phyloP scores from a whole-genome alignment of 2,329 filamentous ascomycete species.

The Cytospora mali region DNA sequence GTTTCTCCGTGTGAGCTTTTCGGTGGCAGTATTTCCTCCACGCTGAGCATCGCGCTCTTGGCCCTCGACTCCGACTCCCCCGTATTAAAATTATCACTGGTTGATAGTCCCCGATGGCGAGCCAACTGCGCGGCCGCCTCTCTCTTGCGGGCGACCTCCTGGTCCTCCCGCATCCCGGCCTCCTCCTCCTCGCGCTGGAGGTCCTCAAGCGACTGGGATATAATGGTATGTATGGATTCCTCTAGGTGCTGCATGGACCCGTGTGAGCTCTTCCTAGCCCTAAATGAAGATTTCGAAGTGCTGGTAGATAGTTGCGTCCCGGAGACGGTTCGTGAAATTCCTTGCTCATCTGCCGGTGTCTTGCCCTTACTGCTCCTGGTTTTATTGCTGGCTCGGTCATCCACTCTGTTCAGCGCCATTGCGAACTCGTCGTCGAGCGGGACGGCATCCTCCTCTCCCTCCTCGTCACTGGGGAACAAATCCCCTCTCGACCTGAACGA shows the following conservation, averaged over 20 bases:
- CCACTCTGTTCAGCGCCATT: constrained; percentile 74
- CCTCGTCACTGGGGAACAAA: constrained; percentile 82
- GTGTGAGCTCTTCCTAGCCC: constrained; percentile 32
- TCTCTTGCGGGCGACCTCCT: constrained; percentile 55
- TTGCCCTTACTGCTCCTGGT: constrained; percentile 64
- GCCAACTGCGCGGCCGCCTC: constrained; percentile 56
- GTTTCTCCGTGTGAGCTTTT: constrained; percentile 27
- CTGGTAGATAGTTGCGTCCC: constrained; percentile 58
- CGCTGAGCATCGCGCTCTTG: constrained; percentile 36
- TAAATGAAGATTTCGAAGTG: constrained; percentile 33
- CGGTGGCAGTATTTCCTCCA: constrained; percentile 36
- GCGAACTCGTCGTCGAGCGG: constrained; percentile 92
- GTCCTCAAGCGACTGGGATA: constrained; percentile 52
- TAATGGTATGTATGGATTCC: constrained; percentile 41
- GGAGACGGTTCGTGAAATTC: constrained; percentile 54
- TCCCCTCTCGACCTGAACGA: constrained; percentile 87
- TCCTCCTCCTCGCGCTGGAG: constrained; percentile 51
- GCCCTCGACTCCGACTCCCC: constrained; percentile 41
- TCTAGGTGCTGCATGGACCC: constrained; percentile 39
- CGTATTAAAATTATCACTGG: constrained; percentile 37
- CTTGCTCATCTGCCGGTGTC: constrained; percentile 41
- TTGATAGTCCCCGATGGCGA: constrained; percentile 48
- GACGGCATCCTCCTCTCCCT: constrained; percentile 90
- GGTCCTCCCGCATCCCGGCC: constrained; percentile 54
- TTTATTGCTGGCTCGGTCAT: constrained; percentile 72